phyloP scores from a whole-genome alignment of 2,329 filamentous ascomycete genomes.

The Fusarium hainanense region DNA sequence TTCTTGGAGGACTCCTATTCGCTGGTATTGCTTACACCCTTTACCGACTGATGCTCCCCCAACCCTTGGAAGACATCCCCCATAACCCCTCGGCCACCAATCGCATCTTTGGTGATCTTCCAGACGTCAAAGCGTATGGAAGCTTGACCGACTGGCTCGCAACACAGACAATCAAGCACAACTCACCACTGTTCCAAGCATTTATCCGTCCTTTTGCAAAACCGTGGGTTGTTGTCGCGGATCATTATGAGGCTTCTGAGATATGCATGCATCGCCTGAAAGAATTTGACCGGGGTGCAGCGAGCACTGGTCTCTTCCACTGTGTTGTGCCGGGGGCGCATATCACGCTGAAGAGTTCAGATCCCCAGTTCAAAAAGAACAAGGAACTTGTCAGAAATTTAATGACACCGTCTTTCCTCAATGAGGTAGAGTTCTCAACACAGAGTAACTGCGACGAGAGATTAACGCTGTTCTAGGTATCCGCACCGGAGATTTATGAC shows the following conservation, averaged over 20 bases:
- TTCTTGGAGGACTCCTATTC: conserved; percentile 7
- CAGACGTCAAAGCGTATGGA: conserved; percentile 17
- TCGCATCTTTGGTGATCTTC: conserved; percentile 25
- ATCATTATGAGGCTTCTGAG: conserved; percentile 32
- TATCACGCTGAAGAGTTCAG: conserved; percentile 17
- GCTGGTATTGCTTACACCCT: conserved; percentile 14
- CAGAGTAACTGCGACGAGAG: accelerated
- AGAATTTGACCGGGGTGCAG: conserved; percentile 26
- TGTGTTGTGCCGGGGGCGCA: conserved; percentile 23
- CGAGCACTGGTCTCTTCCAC: conserved; percentile 14
- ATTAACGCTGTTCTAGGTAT: conserved; percentile 5
- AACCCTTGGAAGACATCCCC: conserved; percentile 21
- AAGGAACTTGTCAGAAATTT: conserved; percentile 35
- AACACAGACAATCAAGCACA: conserved; percentile 12
- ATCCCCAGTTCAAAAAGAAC: conserved; percentile 34
- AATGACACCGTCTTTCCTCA: conserved; percentile 28
- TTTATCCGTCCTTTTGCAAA: conserved; percentile 26
- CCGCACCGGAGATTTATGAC: conserved; percentile 33
- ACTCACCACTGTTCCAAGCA: conserved; percentile 24
- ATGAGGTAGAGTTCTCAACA: neutral
- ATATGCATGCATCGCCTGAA: conserved; percentile 26
- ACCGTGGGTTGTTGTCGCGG: conserved; percentile 29
- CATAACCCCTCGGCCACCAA: conserved; percentile 26
- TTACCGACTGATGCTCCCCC: conserved; percentile 19
- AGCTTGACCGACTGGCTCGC: conserved; percentile 31